These are phyloP conservation scores for Phytophthora tubulina DNA, from an alignment of 352 stramenopile genomes.

Conservation along the genomic window DNA sequence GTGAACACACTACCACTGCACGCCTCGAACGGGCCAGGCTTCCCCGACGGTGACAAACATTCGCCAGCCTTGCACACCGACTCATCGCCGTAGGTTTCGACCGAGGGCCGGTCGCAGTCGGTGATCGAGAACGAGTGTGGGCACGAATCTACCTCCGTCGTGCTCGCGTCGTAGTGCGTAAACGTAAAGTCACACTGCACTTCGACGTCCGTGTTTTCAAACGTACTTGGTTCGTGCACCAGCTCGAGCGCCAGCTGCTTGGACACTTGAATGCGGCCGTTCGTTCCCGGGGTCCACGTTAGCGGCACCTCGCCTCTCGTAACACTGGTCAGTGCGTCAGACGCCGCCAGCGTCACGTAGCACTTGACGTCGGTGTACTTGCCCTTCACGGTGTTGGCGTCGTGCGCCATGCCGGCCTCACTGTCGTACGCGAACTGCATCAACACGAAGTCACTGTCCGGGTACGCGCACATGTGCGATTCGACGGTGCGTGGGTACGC, in stretches of 20 bases:
- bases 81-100: slow-evolving; percentile 9
- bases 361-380: slow-evolving; percentile 42
- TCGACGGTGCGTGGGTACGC: slow-evolving; percentile 9
- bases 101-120: slow-evolving; percentile 9
- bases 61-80: slow-evolving; percentile 22
- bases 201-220: slow-evolving; percentile 16
- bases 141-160: slow-evolving; percentile 13
- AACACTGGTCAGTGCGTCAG: background rate
- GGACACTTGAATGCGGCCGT: slow-evolving; percentile 10
- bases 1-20: slow-evolving; percentile 23
- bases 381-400: slow-evolving; percentile 22
- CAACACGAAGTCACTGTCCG: slow-evolving; percentile 32
- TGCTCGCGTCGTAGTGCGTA: slow-evolving; percentile 17
- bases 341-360: slow-evolving; percentile 24
- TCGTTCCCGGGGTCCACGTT: background rate
- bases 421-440: slow-evolving; percentile 33
- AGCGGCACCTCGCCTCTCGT: background rate
- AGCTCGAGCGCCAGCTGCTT: slow-evolving; percentile 25
- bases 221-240: slow-evolving; percentile 15
- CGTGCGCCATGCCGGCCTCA: slow-evolving; percentile 3
- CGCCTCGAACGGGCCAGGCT: slow-evolving; percentile 19
- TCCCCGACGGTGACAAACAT: slow-evolving; percentile 3
- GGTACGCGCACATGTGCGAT: slow-evolving; percentile 30
- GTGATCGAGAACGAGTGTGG: slow-evolving; percentile 20
- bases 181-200: slow-evolving; percentile 31